These are phyloP conservation scores for Paramecium sonneborni DNA, from an alignment of 73 alveolate genomes.

Conservation along the genomic window DNA sequence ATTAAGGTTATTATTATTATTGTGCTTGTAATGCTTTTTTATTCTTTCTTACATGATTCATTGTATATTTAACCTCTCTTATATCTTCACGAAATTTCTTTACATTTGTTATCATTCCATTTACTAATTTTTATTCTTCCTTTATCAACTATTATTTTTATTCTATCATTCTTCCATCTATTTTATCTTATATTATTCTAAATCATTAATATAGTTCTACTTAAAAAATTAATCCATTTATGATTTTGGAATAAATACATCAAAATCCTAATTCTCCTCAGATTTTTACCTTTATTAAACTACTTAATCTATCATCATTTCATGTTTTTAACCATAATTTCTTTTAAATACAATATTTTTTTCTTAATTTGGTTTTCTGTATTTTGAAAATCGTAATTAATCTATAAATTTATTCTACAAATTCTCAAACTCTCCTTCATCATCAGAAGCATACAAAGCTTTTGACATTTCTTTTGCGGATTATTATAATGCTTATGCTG, in stretches of 20 bases:
- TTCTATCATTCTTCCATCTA: not conserved
- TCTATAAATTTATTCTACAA: not conserved
- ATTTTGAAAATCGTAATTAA: not conserved
- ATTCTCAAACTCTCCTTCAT: not conserved
- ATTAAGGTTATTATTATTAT: not conserved
- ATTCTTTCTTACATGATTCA: constrained; percentile 20
- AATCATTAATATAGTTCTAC: not conserved
- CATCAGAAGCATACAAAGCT: not conserved
- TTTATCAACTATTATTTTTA: not conserved
- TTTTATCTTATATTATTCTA: not conserved
- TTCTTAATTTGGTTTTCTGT: not conserved
- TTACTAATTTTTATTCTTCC: not conserved
- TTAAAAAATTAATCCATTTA: constrained; percentile 16
- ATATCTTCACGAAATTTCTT: constrained; percentile 13
- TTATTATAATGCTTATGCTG: not conserved
- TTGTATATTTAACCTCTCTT: constrained; percentile 20
- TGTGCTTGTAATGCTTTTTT: not conserved
- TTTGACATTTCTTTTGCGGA: constrained; percentile 47
- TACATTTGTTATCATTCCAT: not conserved
- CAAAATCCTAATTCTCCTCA: not conserved
- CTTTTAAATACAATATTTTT: not conserved
- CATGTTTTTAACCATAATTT: constrained; percentile 22
- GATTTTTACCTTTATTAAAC: not conserved
- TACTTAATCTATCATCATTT: constrained; percentile 29
- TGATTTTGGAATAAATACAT: not conserved